Evolutionary conservation across 352 stramenopile genomes (phyloP).

Genomic region (Thalassiosira mediterranea): DNA sequence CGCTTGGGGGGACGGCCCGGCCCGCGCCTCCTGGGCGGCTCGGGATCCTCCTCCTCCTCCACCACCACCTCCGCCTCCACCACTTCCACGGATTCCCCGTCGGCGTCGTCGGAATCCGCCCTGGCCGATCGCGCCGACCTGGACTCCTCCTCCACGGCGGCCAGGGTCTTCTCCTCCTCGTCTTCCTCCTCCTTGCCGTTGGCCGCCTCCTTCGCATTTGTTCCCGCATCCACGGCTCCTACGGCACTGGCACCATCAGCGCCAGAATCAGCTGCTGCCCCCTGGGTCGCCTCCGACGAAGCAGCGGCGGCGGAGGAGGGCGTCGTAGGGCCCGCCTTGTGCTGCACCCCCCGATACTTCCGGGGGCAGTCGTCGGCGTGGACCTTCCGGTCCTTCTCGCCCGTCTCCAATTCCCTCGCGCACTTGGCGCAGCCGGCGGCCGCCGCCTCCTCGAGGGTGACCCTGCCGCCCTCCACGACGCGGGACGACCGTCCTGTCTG

Average conservation of each 20-base stretch:
- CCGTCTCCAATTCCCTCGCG: constrained; percentile 23
- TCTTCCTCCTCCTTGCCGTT: neutral
- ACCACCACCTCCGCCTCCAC: constrained; percentile 4
- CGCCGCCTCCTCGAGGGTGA: constrained; percentile 16
- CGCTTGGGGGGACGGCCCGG: neutral
- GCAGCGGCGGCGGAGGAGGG: too few species aligned
- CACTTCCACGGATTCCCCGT: neutral
- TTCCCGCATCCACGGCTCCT: neutral
- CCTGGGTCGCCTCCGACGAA: too few species aligned
- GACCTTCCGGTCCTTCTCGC: constrained; percentile 26
- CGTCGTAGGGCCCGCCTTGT: neutral
- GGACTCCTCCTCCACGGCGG: constrained; percentile 16
- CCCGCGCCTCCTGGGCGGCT: neutral
- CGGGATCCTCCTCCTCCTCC: neutral
- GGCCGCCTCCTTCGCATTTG: neutral
- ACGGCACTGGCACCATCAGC: neutral
- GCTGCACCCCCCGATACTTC: constrained; percentile 19
- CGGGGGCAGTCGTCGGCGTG: constrained; percentile 31
- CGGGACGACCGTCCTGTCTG: neutral
- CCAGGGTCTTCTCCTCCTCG: constrained; percentile 13
- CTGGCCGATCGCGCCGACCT: constrained; percentile 10
- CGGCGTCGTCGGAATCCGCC: neutral
- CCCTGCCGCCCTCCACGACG: constrained; percentile 6
- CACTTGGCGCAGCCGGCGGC: constrained; percentile 35
- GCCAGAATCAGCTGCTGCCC: too few species aligned